phyloP scores from a whole-genome alignment of 2,329 filamentous ascomycete genomes.

The Pestalotiopsis sp. region DNA sequence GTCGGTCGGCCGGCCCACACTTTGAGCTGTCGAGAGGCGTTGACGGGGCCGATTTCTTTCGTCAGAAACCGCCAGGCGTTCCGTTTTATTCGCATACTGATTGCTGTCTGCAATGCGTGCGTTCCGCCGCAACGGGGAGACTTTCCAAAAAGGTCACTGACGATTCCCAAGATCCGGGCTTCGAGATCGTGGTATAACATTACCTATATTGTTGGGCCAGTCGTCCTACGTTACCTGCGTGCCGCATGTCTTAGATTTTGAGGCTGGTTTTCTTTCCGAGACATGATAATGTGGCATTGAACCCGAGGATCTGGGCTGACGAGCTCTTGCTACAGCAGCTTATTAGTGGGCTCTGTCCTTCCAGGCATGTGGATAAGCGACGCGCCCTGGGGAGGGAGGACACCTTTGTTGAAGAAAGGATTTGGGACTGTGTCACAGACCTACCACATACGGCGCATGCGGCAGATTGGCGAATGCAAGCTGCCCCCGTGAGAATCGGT shows the following conservation, averaged over 20 bases:
- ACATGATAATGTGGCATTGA: slow-evolving; percentile 5
- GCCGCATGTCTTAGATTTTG: slow-evolving; percentile 9
- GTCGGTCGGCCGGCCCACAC: neutral
- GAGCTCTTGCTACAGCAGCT: neutral
- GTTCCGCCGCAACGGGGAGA: neutral
- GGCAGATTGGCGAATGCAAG: slow-evolving; percentile 28
- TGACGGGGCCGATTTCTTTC: neutral
- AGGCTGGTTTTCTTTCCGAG: slow-evolving; percentile 3
- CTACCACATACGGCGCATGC: slow-evolving; percentile 1
- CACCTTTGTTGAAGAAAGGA: slow-evolving; percentile 1
- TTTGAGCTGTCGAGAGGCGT: neutral
- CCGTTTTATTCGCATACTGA: neutral
- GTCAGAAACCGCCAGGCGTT: neutral
- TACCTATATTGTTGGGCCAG: neutral
- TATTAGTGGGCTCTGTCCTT: neutral
- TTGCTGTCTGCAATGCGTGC: neutral
- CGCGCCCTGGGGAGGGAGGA: neutral
- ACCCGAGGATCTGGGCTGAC: slow-evolving; percentile 1
- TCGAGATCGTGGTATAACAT: neutral
- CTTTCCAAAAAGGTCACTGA: neutral
- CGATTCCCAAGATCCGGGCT: neutral
- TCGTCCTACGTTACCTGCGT: neutral
- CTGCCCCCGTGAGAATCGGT: slow-evolving; percentile 24
- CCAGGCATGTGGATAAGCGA: neutral
- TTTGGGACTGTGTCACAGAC: slow-evolving; percentile 3